A percentile compares a stretch with the other conserved stretches of the same genome.
Evolutionary conservation across 805 yeast genomes (phyloP).

Genomic region (Saturnispora besseyi): DNA sequence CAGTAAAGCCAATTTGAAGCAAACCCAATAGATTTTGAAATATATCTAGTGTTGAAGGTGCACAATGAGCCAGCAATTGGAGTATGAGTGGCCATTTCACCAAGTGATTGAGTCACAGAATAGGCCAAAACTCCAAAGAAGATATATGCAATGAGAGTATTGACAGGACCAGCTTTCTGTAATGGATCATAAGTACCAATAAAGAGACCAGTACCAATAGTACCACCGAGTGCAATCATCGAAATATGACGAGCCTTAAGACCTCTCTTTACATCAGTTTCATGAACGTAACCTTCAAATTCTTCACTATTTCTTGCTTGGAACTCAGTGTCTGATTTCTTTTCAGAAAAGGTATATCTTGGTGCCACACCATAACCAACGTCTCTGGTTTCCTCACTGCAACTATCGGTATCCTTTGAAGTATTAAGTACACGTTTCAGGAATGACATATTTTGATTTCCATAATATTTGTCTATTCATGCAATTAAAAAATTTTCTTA

Average conservation of each 20-base stretch:
- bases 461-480: not conserved
- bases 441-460: not conserved
- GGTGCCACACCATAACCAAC: not conserved
- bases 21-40: constrained; percentile 63
- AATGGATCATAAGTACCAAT: constrained; percentile 52
- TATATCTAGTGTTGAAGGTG: constrained; percentile 60
- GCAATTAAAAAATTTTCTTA: not conserved
- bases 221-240: constrained; percentile 71
- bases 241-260: constrained; percentile 58
- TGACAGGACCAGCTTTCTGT: constrained; percentile 56
- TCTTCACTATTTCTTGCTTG: not conserved
- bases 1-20: constrained; percentile 65
- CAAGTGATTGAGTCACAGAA: constrained; percentile 59
- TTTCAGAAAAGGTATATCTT: not conserved
- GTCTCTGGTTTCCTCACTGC: not conserved
- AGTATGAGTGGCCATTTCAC: constrained; percentile 72
- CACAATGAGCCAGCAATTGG: constrained; percentile 62
- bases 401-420: not conserved
- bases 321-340: not conserved
- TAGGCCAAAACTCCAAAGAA: constrained; percentile 58
- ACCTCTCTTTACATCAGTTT: constrained; percentile 32
- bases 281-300: constrained; percentile 9
- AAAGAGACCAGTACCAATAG: constrained; percentile 72
- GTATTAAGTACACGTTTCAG: not conserved
- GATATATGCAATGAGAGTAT: constrained; percentile 50